phyloP scores from a whole-genome alignment of 805 yeast species.

The Candida orba region DNA sequence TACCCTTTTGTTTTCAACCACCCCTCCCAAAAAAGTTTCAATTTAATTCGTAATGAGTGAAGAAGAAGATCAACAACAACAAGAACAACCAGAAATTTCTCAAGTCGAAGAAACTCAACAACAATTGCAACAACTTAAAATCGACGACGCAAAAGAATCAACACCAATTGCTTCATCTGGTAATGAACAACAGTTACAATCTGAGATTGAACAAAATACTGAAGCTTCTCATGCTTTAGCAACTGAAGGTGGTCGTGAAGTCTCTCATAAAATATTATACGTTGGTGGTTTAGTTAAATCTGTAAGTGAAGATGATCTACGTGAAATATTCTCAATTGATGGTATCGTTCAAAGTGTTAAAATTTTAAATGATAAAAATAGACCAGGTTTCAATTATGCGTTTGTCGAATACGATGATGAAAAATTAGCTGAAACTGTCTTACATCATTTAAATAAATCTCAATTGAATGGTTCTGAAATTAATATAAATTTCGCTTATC shows the following conservation, averaged over 20 bases:
- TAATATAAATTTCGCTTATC: slow-evolving; percentile 77
- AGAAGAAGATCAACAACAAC: not conserved
- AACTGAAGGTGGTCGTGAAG: slow-evolving; percentile 73
- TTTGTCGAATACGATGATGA: slow-evolving; percentile 66
- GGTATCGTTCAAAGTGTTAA: slow-evolving; percentile 61
- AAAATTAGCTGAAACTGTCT: slow-evolving; percentile 54
- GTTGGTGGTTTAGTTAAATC: slow-evolving; percentile 68
- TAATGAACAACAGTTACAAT: slow-evolving; percentile 1
- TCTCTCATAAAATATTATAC: slow-evolving; percentile 63
- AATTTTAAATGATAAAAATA: slow-evolving; percentile 68
- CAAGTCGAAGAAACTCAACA: not conserved
- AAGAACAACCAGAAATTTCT: not conserved
- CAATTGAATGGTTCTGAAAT: slow-evolving; percentile 48
- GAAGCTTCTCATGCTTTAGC: slow-evolving; percentile 58
- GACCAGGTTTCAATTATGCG: slow-evolving; percentile 70
- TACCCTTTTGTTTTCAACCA: too few species aligned
- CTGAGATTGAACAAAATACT: slow-evolving; percentile 1
- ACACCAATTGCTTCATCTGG: slow-evolving; percentile 1
- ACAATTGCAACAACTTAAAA: not conserved
- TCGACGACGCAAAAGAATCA: not conserved
- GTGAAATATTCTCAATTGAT: slow-evolving; percentile 53
- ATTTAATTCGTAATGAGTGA: not conserved
- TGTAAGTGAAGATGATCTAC: slow-evolving; percentile 55
- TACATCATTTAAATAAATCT: slow-evolving; percentile 52
- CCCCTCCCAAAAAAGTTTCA: too few species aligned